phyloP scores from a whole-genome alignment of 1,284 basidiomycete genomes.

The Entoloma clypeatum region DNA sequence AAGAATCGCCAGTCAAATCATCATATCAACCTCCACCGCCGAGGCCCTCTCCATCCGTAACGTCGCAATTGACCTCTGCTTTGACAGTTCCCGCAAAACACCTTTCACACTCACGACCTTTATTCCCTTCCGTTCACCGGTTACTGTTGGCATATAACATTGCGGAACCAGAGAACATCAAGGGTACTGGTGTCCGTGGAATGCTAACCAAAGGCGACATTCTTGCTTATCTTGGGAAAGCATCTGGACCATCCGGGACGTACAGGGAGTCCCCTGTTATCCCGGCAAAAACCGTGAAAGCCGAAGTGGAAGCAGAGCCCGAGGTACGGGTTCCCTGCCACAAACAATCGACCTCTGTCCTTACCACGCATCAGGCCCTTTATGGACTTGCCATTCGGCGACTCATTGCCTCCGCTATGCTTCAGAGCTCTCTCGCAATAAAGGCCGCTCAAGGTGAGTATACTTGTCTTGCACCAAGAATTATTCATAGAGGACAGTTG shows the following conservation, averaged over 20 bases:
- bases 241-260: slow-evolving; percentile 75
- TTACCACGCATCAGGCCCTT: slow-evolving; percentile 39
- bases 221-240: slow-evolving; percentile 75
- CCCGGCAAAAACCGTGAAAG: slow-evolving; percentile 28
- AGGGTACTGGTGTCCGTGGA: slow-evolving; percentile 79
- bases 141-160: slow-evolving; percentile 61
- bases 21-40: slow-evolving; percentile 28
- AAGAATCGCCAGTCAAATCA: slow-evolving; percentile 35
- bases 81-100: slow-evolving; percentile 29
- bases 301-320: slow-evolving; percentile 32
- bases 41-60: slow-evolving; percentile 25
- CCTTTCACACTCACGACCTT: slow-evolving; percentile 54
- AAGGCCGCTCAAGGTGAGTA: slow-evolving; percentile 45
- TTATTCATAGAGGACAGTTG: slow-evolving; percentile 7
- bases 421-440: slow-evolving; percentile 53
- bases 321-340: slow-evolving; percentile 27
- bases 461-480: not conserved
- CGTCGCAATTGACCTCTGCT: slow-evolving; percentile 26
- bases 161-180: slow-evolving; percentile 53
- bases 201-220: slow-evolving; percentile 93
- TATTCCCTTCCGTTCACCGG: slow-evolving; percentile 78
- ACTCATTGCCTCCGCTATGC: slow-evolving; percentile 68
- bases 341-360: not conserved
- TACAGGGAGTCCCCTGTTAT: slow-evolving; percentile 46
- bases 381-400: slow-evolving; percentile 69